Percentiles rank a stretch among this genome's conserved stretches.
These are phyloP conservation scores for Sphagnurus paluster DNA, from an alignment of 1,284 basidiomycete genomes.

Conservation along the genomic window DNA sequence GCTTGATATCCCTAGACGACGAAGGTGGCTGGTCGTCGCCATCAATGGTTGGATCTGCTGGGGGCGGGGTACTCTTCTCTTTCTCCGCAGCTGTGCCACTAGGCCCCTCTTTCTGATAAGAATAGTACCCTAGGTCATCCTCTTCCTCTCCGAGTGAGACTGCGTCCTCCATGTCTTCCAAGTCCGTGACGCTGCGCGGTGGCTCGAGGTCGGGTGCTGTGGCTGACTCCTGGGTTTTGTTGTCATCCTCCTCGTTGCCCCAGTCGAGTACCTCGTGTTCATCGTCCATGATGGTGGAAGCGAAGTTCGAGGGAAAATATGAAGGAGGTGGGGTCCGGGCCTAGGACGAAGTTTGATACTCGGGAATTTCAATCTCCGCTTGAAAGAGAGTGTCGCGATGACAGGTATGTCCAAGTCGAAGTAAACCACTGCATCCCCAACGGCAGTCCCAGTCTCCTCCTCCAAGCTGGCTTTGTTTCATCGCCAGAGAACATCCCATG, in stretches of 20 bases:
- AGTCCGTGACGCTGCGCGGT: constrained; percentile 23
- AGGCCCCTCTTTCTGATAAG: constrained; percentile 21
- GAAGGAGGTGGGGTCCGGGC: constrained; percentile 17
- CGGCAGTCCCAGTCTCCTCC: constrained; percentile 9
- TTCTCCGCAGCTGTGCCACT: background rate
- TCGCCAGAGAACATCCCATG: constrained; percentile 38
- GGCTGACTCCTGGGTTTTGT: constrained; percentile 28
- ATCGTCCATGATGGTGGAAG: constrained; percentile 53
- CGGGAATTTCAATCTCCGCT: constrained; percentile 25
- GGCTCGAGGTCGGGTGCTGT: constrained; percentile 15
- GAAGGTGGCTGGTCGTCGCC: constrained; percentile 7
- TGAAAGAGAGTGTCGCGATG: constrained; percentile 13
- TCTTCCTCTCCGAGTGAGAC: constrained; percentile 74
- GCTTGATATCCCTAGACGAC: constrained; percentile 12
- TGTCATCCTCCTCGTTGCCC: constrained; percentile 71
- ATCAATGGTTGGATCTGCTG: constrained; percentile 8
- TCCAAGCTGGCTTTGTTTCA: constrained; percentile 34
- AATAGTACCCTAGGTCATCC: constrained; percentile 46
- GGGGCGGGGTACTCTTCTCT: constrained; percentile 5
- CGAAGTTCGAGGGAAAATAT: constrained; percentile 16
- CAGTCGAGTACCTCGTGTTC: constrained; percentile 72
- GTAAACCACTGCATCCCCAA: background rate
- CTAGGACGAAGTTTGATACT: constrained; percentile 18
- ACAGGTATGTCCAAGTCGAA: background rate
- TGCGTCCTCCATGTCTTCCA: constrained; percentile 61